phyloP scores from a whole-genome alignment of 129 eudicot genomes.

The Heracleum sosnowskyi region DNA sequence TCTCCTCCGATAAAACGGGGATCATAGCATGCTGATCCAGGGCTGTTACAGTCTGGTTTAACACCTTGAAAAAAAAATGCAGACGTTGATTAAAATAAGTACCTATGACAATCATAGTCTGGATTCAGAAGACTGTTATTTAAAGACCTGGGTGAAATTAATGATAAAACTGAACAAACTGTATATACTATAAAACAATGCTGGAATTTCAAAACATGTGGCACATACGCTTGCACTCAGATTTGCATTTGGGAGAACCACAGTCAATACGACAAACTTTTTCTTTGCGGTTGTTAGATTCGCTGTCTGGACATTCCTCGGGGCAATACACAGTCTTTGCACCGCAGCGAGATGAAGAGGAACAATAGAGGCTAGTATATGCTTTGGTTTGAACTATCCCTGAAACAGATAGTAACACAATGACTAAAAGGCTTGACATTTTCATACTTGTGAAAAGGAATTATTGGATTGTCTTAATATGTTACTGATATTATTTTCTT shows the following conservation, averaged over 20 bases:
- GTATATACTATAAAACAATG: background rate
- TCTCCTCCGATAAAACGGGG: constrained; percentile 63
- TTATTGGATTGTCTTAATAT: no score
- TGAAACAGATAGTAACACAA: background rate
- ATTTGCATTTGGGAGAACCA: constrained; percentile 3
- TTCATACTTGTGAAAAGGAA: background rate
- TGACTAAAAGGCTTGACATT: background rate
- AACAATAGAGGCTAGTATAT: background rate
- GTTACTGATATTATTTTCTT: background rate
- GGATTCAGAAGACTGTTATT: background rate
- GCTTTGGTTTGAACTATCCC: background rate
- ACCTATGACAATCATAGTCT: background rate
- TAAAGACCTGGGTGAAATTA: background rate
- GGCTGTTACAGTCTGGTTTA: constrained; percentile 55
- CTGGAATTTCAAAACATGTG: background rate
- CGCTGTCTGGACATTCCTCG: background rate
- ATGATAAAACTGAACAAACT: background rate
- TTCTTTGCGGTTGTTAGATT: background rate
- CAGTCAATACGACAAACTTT: constrained; percentile 11
- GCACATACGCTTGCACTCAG: constrained; percentile 1
- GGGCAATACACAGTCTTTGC: background rate
- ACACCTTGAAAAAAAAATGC: background rate
- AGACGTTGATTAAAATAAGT: background rate
- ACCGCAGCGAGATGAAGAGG: background rate
- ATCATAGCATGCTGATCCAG: constrained; percentile 50